phyloP scores from a whole-genome alignment of 495 filamentous ascomycete species.

The Acidomyces sp. region DNA sequence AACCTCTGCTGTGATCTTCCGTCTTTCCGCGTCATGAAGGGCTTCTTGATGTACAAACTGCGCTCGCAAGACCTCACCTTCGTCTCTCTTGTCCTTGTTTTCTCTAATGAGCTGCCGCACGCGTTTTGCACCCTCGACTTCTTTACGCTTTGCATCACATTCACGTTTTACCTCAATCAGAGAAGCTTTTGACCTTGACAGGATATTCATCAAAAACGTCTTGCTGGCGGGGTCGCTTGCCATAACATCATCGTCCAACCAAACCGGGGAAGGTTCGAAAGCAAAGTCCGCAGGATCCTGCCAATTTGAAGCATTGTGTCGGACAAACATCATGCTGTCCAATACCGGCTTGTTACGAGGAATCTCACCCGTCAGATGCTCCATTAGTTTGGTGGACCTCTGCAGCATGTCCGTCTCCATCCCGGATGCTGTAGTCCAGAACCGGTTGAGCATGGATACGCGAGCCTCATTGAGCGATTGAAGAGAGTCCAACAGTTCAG shows the following conservation, averaged over 20 bases:
- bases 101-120: conserved; percentile 61
- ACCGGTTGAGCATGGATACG: conserved; percentile 62
- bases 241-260: conserved; percentile 86
- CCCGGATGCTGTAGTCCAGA: conserved; percentile 68
- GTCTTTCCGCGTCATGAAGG: conserved; percentile 74
- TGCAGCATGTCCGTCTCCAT: conserved; percentile 64
- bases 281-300: conserved; percentile 69
- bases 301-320: conserved; percentile 65
- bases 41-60: conserved; percentile 72
- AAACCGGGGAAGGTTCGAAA: conserved; percentile 93
- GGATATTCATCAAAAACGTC: conserved; percentile 77
- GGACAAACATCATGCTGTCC: conserved; percentile 94
- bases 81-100: conserved; percentile 72
- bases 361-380: conserved; percentile 64
- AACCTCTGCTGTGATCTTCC: conserved; percentile 74
- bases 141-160: conserved; percentile 66
- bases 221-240: conserved; percentile 71
- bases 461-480: conserved; percentile 89
- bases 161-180: conserved; percentile 66
- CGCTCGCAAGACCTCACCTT: conserved; percentile 61
- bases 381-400: conserved; percentile 55
- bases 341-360: conserved; percentile 74
- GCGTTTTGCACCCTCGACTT: conserved; percentile 62
- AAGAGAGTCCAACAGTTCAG: conserved; percentile 74
- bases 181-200: conserved; percentile 78